Base-by-base conservation (phyloP, 345 rosid species). In the Eutrema japonicum region DNA sequence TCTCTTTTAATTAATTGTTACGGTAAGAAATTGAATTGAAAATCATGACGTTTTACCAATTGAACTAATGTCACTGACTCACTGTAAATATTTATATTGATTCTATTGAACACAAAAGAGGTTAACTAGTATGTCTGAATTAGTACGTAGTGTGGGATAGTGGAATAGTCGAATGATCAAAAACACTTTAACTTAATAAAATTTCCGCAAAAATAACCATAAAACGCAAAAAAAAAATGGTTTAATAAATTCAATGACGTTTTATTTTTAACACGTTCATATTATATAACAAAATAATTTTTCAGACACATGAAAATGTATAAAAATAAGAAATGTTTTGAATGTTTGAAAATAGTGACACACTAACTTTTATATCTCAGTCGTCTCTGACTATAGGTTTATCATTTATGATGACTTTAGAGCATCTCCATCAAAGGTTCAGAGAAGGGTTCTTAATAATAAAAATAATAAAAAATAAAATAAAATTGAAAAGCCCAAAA, bases 371-470 rank as follows among this genome's bases (percentile, higher is more conserved):
- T 73, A 59, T 37, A 32, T 37, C 22, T 18, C 1, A 18, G 22
- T 18, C 22, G 22, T 18, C 22, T 18, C 33, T 65, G 77, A 64
- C 16, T 40, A 37, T 35, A 4, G 6, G 11, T 54, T 18, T 30
- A 73, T 66, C 1, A 58, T 54, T 18, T 30, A 73, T 66, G 2
- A 58, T 49, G 38, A 49, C 53, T 30, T 30, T n/a, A n/a, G n/a
- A n/a, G n/a, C n/a, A n/a, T n/a, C n/a, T n/a, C n/a, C n/a, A n/a
- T n/a, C n/a, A n/a, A n/a, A n/a, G n/a, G n/a, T n/a, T n/a, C n/a
- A n/a, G n/a, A n/a, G n/a, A n/a, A n/a, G n/a, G n/a, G n/a, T n/a
- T n/a, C n/a, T n/a, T n/a, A n/a, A n/a, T n/a, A n/a, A n/a, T n/a
- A n/a, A n/a, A n/a, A n/a, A n/a, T n/a, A n/a, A n/a, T n/a, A n/a